Base-by-base conservation (phyloP, 768 basidiomycete species). In the Panellus pusillus region DNA sequence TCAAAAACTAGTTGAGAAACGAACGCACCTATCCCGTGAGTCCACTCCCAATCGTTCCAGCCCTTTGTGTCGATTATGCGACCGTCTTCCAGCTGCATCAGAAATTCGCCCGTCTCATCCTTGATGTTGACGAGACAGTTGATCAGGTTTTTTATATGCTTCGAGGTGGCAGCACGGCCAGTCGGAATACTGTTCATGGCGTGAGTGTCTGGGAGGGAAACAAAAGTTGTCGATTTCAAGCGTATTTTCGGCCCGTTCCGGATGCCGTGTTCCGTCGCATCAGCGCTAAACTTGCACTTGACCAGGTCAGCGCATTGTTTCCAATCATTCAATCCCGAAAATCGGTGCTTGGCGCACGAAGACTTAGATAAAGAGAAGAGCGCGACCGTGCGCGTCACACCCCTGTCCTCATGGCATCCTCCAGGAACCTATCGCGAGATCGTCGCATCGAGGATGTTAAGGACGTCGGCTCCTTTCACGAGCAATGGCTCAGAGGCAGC, bases 21-120 rank as follows among this genome's bases (percentile, higher is more conserved):
- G 27, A 12, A 35, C 47, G 13, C 50, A 74, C 74, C 75, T 56
- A 77, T 67, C 46, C 76, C 75, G 59, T 77, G 75, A 9, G 75
- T 77, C 74, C 74, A 76, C 71, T 81, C 79, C 80, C 81, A 83
- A 49, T 80, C 79, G 50, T 79, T 72, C 79, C 80, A 82, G 7
- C 78, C 77, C 56, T 83, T 83, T 1, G 81, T 82, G 56, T 83
- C 80, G 38, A 82, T 79, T 36, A 77, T 63, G 24, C 78, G 71
- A 5, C 79, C 80, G 64, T 82, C 78, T 13, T 68, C 66, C n/a
- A 80, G 65, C 12, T 70, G 67, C 63, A 80, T 61, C 17, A 83
- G 63, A 65, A 78, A 82, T 62, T 79, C 73, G 35, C 81, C 80
- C 0, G 73, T 75, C 56, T 73, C 72, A 63, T 82, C 81, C 53